Evolutionary conservation across 345 rosid species (phyloP).

Genomic region (Corchorus capsularis): DNA sequence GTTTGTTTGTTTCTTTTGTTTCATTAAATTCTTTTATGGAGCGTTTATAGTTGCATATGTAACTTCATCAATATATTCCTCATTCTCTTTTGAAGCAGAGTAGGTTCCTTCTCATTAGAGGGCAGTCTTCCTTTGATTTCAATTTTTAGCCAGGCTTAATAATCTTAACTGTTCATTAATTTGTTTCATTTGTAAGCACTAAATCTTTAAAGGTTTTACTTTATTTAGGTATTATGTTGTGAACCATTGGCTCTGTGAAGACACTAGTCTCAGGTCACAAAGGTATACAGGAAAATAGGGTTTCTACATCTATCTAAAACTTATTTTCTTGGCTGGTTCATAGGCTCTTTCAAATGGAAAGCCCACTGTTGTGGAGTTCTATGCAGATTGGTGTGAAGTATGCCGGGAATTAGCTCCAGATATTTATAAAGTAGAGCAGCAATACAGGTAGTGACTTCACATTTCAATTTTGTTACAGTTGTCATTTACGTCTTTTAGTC

Average conservation of each 20-base stretch:
- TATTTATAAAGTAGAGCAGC: constrained; percentile 90
- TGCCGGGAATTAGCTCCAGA: constrained; percentile 94
- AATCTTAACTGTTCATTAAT: neutral
- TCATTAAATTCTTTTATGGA: neutral
- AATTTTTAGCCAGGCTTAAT: neutral
- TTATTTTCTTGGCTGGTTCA: constrained; percentile 11
- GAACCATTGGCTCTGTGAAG: neutral
- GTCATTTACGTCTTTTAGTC: neutral
- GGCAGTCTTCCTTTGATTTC: neutral
- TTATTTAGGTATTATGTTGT: neutral
- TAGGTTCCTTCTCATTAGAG: neutral
- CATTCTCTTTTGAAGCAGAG: neutral
- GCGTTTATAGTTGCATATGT: neutral
- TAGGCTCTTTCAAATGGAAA: constrained; percentile 92
- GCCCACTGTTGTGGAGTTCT: constrained; percentile 95
- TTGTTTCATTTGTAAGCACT: neutral
- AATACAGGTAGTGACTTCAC: constrained; percentile 59
- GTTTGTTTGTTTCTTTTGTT: neutral
- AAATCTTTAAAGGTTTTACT: neutral
- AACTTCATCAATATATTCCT: neutral
- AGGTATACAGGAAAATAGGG: neutral
- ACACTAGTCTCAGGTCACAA: neutral
- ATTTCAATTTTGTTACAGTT: neutral
- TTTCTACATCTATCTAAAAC: neutral
- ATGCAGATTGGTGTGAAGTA: constrained; percentile 98